phyloP scores from a whole-genome alignment of 2,329 filamentous ascomycete species.

The Sporothrix mexicana region DNA sequence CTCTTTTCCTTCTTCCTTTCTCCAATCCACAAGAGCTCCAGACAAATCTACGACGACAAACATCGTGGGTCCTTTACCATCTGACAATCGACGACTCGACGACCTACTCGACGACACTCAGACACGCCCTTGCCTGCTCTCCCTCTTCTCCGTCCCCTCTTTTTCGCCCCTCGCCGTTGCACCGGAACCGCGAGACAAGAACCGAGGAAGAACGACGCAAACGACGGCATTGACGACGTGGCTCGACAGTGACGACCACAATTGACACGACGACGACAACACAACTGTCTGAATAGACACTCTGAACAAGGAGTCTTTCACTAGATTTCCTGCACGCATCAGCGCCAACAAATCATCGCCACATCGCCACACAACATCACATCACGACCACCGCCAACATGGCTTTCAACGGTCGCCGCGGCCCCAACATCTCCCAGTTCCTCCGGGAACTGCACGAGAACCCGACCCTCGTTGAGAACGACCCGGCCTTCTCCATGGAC shows the following conservation, averaged over 20 bases:
- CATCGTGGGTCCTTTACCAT: not conserved
- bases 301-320: slow-evolving; percentile 6
- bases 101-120: not conserved
- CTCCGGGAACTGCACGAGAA: slow-evolving; percentile 83
- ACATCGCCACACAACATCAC: slow-evolving; percentile 2
- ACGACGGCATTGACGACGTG: not conserved
- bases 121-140: not conserved
- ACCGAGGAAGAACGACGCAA: not conserved
- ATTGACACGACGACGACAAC: slow-evolving; percentile 2
- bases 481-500: slow-evolving; percentile 66
- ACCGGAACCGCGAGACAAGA: not conserved
- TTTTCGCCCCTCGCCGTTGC: slow-evolving; percentile 15
- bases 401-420: slow-evolving; percentile 73
- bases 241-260: not conserved
- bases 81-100: not conserved
- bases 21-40: not conserved
- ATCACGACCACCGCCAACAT: slow-evolving; percentile 49
- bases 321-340: slow-evolving; percentile 4
- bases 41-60: slow-evolving; percentile 1
- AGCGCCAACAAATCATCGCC: not conserved
- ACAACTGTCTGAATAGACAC: not conserved
- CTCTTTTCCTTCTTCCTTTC: not conserved
- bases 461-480: slow-evolving; percentile 53
- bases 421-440: slow-evolving; percentile 88
- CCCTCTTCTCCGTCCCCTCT: not conserved